phyloP scores from a whole-genome alignment of 352 stramenopile genomes.

The Phytophthora foliorum region DNA sequence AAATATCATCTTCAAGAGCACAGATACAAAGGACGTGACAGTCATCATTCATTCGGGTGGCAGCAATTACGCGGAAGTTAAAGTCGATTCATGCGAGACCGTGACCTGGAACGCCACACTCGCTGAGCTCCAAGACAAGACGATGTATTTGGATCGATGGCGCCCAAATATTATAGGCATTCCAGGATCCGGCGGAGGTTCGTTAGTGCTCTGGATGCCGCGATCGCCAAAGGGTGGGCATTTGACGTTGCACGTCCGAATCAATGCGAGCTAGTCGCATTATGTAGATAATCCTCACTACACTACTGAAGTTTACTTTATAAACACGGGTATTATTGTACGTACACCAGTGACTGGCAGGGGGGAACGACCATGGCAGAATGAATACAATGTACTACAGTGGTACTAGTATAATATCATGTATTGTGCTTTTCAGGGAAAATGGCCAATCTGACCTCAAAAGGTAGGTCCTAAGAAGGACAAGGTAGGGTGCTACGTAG shows the following conservation, averaged over 20 bases:
- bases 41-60: slow-evolving; percentile 46
- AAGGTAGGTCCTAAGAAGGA: no score
- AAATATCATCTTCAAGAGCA: slow-evolving; percentile 46
- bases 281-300: no score
- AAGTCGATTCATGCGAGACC: slow-evolving; percentile 41
- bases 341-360: no score
- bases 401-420: no score
- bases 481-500: no score
- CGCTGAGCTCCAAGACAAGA: slow-evolving; percentile 54
- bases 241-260: slow-evolving; percentile 43
- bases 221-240: slow-evolving; percentile 36
- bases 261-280: slow-evolving; percentile 50
- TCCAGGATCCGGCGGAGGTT: slow-evolving; percentile 36
- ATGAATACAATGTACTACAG: no score
- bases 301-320: no score
- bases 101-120: slow-evolving; percentile 47
- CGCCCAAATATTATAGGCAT: slow-evolving; percentile 50
- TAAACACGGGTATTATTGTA: no score
- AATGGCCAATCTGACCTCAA: no score
- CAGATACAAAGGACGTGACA: slow-evolving; percentile 30
- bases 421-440: no score
- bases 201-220: slow-evolving; percentile 54
- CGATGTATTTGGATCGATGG: slow-evolving; percentile 66
- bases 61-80: slow-evolving; percentile 36
- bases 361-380: no score